Conservation (phyloP, 352 stramenopile genomes). For the Blastocystis sp. region DNA sequence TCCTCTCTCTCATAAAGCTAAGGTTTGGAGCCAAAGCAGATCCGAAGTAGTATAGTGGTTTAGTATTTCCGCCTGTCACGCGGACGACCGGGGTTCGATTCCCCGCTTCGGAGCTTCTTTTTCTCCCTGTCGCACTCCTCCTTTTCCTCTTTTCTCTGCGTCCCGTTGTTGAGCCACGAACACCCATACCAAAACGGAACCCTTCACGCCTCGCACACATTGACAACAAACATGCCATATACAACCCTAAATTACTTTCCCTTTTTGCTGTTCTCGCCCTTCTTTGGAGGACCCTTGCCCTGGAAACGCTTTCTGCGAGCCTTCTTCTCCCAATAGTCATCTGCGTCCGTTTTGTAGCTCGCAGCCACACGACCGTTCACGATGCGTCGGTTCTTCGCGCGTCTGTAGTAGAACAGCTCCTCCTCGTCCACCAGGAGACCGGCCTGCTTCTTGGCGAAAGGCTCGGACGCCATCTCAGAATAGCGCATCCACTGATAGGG, state of each 20-base stretch:
- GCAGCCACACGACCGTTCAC: slow-evolving; percentile 40
- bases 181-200: no score
- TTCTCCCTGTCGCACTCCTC: not conserved
- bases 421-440: slow-evolving; percentile 57
- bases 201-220: not conserved
- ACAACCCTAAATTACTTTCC: not conserved
- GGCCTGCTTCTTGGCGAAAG: slow-evolving; percentile 64
- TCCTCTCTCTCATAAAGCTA: not conserved
- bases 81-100: slow-evolving; percentile 73
- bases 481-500: slow-evolving; percentile 72
- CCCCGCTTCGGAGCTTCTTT: slow-evolving; percentile 68
- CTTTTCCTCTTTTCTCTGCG: not conserved
- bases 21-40: not conserved
- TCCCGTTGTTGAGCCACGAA: no score
- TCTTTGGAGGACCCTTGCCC: slow-evolving; percentile 74
- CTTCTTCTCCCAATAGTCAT: slow-evolving; percentile 73
- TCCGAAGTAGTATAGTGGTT: slow-evolving; percentile 74
- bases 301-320: slow-evolving; percentile 66
- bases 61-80: slow-evolving; percentile 73
- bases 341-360: not conserved
- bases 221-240: slow-evolving; percentile 13
- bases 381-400: slow-evolving; percentile 6
- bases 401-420: slow-evolving; percentile 61
- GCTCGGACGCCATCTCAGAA: slow-evolving; percentile 38
- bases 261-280: slow-evolving; percentile 67